phyloP scores from a whole-genome alignment of 305 asterid species.

The Solanum hybrid region DNA sequence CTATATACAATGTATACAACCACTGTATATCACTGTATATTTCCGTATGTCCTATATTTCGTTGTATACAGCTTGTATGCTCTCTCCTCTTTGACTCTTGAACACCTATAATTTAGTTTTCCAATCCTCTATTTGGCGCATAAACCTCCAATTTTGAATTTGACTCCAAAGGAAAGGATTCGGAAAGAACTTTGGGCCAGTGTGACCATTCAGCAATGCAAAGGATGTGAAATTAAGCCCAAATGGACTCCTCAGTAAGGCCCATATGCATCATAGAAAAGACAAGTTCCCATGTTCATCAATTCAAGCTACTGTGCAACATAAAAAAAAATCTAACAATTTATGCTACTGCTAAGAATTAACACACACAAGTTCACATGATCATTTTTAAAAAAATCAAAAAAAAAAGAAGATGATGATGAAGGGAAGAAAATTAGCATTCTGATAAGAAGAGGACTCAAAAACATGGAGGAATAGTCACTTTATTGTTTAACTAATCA shows the following conservation, averaged over 20 bases:
- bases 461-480: no score
- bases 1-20: no score
- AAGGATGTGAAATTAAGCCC: not conserved
- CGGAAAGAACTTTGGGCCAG: not conserved
- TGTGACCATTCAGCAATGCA: not conserved
- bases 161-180: not conserved
- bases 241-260: not conserved
- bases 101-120: not conserved
- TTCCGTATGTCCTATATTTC: not conserved
- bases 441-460: not conserved
- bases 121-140: not conserved
- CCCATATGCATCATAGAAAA: not conserved
- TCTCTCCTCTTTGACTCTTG: not conserved
- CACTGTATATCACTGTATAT: not conserved
- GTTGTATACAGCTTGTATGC: not conserved
- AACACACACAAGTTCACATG: not conserved
- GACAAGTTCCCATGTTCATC: not conserved
- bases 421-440: not conserved
- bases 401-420: no score
- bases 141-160: not conserved
- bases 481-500: not conserved
- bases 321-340: not conserved
- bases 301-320: not conserved
- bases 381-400: no score
- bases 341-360: not conserved